phyloP scores from a whole-genome alignment of 371 early-diverging fungal species.

The Conidiobolus coronatus region DNA sequence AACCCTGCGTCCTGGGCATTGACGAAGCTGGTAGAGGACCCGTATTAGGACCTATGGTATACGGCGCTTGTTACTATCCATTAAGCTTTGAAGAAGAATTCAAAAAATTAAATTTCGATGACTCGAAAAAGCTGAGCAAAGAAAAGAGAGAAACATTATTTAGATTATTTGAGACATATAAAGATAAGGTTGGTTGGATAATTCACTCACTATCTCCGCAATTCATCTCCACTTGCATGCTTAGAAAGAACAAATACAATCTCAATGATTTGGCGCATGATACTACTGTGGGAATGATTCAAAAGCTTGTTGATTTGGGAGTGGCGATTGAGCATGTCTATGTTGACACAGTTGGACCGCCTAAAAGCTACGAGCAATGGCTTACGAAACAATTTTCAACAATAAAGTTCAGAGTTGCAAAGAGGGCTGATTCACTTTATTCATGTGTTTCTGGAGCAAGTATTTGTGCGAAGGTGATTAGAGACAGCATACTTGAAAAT shows the following conservation, averaged over 20 bases:
- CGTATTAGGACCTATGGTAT: slow-evolving; percentile 95
- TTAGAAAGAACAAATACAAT: slow-evolving; percentile 63
- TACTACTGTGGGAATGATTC: slow-evolving; percentile 69
- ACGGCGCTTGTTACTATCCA: slow-evolving; percentile 62
- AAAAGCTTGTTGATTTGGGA: slow-evolving; percentile 28
- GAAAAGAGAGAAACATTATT: slow-evolving; percentile 46
- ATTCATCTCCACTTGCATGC: slow-evolving; percentile 77
- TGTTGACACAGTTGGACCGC: slow-evolving; percentile 96
- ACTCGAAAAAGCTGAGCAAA: slow-evolving; percentile 73
- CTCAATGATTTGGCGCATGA: slow-evolving; percentile 89
- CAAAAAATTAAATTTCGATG: slow-evolving; percentile 50
- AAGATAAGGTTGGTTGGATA: slow-evolving; percentile 64
- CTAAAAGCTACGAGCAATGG: slow-evolving; percentile 55
- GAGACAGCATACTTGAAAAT: slow-evolving; percentile 62
- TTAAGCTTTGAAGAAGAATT: slow-evolving; percentile 30
- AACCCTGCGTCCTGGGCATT: slow-evolving; percentile 71
- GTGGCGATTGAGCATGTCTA: slow-evolving; percentile 66
- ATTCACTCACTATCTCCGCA: slow-evolving; percentile 61
- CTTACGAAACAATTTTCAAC: slow-evolving; percentile 48
- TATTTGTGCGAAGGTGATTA: slow-evolving; percentile 91
- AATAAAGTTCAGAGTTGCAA: slow-evolving; percentile 61
- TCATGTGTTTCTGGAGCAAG: slow-evolving; percentile 97
- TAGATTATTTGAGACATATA: slow-evolving; percentile 22
- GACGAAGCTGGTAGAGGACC: slow-evolving; percentile 99
- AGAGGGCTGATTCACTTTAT: slow-evolving; percentile 91